phyloP scores from a whole-genome alignment of 164 flowering plant species.

The Vitis vinifera region DNA sequence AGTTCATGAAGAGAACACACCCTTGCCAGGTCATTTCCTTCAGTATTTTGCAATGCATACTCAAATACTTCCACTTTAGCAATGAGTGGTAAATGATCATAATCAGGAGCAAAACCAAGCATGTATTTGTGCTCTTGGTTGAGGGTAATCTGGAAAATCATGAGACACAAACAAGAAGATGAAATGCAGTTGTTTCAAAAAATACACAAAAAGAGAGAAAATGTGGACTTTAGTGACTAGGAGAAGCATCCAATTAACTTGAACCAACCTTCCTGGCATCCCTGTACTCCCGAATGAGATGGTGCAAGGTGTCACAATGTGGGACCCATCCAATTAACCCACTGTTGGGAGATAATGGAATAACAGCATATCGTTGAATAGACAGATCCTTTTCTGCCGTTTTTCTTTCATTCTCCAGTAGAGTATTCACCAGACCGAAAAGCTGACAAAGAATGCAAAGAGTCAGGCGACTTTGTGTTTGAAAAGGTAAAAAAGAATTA shows the following conservation, averaged over 20 bases:
- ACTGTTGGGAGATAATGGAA: conserved; percentile 96
- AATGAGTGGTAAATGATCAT: conserved; percentile 93
- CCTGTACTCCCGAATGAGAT: conserved; percentile 90
- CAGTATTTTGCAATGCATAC: conserved; percentile 86
- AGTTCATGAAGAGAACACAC: conserved; percentile 30
- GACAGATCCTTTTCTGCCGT: conserved; percentile 92
- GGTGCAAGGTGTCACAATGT: conserved; percentile 91
- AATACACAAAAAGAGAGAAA: not conserved
- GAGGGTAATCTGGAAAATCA: conserved; percentile 62
- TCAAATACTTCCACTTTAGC: conserved; percentile 97
- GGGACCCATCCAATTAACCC: conserved; percentile 99
- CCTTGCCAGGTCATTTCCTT: conserved; percentile 91
- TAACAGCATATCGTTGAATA: conserved; percentile 85
- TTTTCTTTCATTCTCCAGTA: conserved; percentile 85
- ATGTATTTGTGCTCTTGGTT: conserved; percentile 93
- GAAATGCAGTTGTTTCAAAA: not conserved
- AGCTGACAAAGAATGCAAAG: conserved; percentile 47
- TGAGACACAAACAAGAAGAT: conserved; percentile 7
- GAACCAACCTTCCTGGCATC: conserved; percentile 88
- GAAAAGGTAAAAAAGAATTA: not conserved
- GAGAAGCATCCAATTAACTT: conserved; percentile 3
- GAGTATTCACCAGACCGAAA: conserved; percentile 94
- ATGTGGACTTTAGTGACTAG: not conserved
- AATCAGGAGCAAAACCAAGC: conserved; percentile 95
- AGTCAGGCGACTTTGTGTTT: not conserved